phyloP scores from a whole-genome alignment of 2,329 filamentous ascomycete species.

The Aspergillus pseudoterreus region DNA sequence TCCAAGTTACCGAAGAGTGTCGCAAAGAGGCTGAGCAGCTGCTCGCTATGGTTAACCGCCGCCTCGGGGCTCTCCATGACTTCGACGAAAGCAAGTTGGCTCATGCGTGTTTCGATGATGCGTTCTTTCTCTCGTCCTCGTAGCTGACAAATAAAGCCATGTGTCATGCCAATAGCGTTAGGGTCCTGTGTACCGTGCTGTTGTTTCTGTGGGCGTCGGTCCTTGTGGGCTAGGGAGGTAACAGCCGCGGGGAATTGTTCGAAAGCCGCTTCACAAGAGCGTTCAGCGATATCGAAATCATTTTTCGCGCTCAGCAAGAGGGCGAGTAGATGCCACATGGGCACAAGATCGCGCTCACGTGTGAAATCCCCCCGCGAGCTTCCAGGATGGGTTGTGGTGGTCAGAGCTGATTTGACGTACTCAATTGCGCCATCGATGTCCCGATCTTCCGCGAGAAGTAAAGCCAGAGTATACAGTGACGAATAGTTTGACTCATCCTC shows the following conservation, averaged over 20 bases:
- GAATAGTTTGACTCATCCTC: constrained; percentile 67
- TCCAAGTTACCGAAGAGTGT: constrained; percentile 69
- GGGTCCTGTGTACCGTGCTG: constrained; percentile 18
- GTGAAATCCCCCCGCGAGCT: constrained; percentile 27
- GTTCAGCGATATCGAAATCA: constrained; percentile 74
- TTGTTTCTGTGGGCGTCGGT: constrained; percentile 37
- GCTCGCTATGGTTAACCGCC: constrained; percentile 83
- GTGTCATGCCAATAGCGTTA: constrained; percentile 16
- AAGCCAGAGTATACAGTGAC: constrained; percentile 72
- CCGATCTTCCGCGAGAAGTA: constrained; percentile 84
- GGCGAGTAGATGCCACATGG: constrained; percentile 87
- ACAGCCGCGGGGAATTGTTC: constrained; percentile 77
- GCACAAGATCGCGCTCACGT: constrained; percentile 56
- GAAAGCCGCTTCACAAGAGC: constrained; percentile 84
- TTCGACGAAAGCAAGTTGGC: constrained; percentile 80
- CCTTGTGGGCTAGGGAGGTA: constrained; percentile 64
- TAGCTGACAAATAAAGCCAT: constrained; percentile 71
- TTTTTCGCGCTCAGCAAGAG: constrained; percentile 81
- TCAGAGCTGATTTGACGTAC: constrained; percentile 71
- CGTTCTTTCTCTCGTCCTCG: constrained; percentile 78
- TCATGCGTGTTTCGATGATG: constrained; percentile 94
- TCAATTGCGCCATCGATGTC: constrained; percentile 78
- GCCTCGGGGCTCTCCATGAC: constrained; percentile 76
- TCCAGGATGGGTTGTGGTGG: constrained; percentile 44
- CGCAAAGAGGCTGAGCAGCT: constrained; percentile 77